These are phyloP conservation scores for Candida fluviatilis DNA, from an alignment of 805 yeast species.

Conservation along the genomic window DNA sequence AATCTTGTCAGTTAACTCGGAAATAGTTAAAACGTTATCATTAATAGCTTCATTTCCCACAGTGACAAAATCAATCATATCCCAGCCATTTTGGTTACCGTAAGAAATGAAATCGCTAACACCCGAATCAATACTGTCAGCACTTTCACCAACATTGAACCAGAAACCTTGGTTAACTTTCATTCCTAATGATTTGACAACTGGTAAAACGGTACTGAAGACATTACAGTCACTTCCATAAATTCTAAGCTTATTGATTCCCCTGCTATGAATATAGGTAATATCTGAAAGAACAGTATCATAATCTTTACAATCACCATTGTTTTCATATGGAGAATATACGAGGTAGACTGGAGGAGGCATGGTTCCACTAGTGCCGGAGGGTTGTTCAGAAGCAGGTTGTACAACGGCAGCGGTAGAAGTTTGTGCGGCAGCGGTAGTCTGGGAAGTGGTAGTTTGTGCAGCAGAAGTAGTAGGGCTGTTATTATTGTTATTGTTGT, in stretches of 20 bases:
- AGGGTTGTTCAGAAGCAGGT: slow-evolving; percentile 9
- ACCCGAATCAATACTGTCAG: slow-evolving; percentile 60
- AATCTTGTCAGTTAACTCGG: slow-evolving; percentile 64
- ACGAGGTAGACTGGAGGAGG: slow-evolving; percentile 57
- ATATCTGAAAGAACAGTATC: slow-evolving; percentile 57
- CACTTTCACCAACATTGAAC: slow-evolving; percentile 57
- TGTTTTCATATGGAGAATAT: slow-evolving; percentile 74
- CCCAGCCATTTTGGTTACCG: slow-evolving; percentile 57
- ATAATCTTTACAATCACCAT: slow-evolving; percentile 62
- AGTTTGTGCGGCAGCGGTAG: slow-evolving; percentile 9
- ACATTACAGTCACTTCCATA: slow-evolving; percentile 88
- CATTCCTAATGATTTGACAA: slow-evolving; percentile 55
- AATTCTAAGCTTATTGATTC: slow-evolving; percentile 64
- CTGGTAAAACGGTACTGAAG: slow-evolving; percentile 60
- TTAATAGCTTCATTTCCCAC: slow-evolving; percentile 87
- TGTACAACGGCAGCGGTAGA: slow-evolving; percentile 27
- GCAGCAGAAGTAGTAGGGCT: background rate
- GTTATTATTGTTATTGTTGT: background rate
- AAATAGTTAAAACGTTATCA: slow-evolving; percentile 55
- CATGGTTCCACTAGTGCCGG: slow-evolving; percentile 12
- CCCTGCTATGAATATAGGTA: slow-evolving; percentile 50
- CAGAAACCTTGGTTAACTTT: slow-evolving; percentile 85
- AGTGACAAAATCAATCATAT: slow-evolving; percentile 68
- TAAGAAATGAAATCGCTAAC: slow-evolving; percentile 50
- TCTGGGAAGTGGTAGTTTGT: slow-evolving; percentile 7